Conservation (phyloP, 495 filamentous ascomycete species). For the Podospora pseudoanserina region DNA sequence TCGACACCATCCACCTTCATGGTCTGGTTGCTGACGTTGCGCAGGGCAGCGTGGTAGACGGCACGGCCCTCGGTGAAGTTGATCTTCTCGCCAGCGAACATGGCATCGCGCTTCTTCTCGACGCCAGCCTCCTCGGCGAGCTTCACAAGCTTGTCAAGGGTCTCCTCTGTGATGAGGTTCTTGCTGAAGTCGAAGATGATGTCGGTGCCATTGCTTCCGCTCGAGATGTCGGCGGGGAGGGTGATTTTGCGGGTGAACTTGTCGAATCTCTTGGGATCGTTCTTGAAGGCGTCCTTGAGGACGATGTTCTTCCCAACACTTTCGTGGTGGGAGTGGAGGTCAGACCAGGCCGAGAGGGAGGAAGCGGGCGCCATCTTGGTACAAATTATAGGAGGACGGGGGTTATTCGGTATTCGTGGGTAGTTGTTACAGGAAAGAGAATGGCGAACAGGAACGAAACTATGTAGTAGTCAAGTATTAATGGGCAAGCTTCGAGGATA, state of each 20-base stretch:
- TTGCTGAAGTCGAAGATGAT: constrained; percentile 98
- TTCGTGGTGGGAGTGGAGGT: constrained; percentile 84
- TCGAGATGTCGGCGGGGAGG: constrained; percentile 67
- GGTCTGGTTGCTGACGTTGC: constrained; percentile 77
- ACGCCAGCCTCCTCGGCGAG: constrained; percentile 86
- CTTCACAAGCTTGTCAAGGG: constrained; percentile 76
- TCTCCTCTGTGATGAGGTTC: constrained; percentile 95
- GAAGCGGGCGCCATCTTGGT: constrained; percentile 62
- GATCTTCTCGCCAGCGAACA: constrained; percentile 97
- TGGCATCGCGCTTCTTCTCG: constrained; percentile 89
- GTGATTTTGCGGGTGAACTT: constrained; percentile 84
- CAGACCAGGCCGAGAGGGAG: constrained; percentile 77
- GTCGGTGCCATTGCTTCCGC: constrained; percentile 49
- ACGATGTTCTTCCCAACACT: constrained; percentile 81
- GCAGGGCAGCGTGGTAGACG: constrained; percentile 90
- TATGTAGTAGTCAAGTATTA: constrained; percentile 2
- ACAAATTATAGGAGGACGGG: background rate
- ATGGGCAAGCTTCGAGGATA: background rate
- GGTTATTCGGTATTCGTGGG: background rate
- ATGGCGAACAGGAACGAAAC: background rate
- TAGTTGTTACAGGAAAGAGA: background rate
- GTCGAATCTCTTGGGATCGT: constrained; percentile 83
- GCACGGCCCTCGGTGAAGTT: constrained; percentile 98
- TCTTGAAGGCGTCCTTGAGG: constrained; percentile 85
- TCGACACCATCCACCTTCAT: constrained; percentile 94